Base-by-base conservation (phyloP, 306 rosid species). In the Corylus americana region DNA sequence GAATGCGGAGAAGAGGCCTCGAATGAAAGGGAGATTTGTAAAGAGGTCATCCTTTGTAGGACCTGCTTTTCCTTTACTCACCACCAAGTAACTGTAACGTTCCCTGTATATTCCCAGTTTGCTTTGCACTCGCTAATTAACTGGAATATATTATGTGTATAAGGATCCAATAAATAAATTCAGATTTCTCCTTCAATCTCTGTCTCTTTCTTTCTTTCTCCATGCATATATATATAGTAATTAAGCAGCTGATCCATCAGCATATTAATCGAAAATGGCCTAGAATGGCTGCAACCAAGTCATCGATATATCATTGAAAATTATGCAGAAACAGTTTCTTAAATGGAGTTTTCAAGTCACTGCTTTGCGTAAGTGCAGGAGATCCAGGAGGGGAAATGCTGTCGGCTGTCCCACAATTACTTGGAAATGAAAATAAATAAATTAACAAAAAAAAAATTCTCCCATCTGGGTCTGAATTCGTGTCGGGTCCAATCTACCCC, bases 11-110 rank as follows among this genome's bases (percentile, higher is more conserved):
- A 94, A 91, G 88, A 89, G 98, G 84, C 98, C 98, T 0, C 88
- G 98, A 82, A 94, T 94, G 97, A 94, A 94, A 84, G 98, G 98
- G 16, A 92, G 98, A 77, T 94, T 94, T 74, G 98, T 94, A 5
- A 94, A 94, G 88, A 86, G 92, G 78, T 66, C 91, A 35, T 84
- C 91, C 12, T 88, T 88, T 70, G 74, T 85, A 25, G 76, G 81
- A 70, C 78, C 94, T 4, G 4, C 85, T 59, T 88, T 80, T 77
- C 91, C 92, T 61, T 69, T 71, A 87, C 74, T 79, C 45, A 70
- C 44, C 82, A 70, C 44, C 82, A 70, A 86, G 79, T 79, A 45
- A 71, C 50, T 67, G 27, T 69, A 3, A 71, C 6, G n/a, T n/a
- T n/a, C n/a, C n/a, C n/a, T n/a, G n/a, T 51, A 18, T 4, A 55